These are phyloP conservation scores for Panaeolus papilionaceus DNA, from an alignment of 768 basidiomycete genomes.

Conservation along the genomic window DNA sequence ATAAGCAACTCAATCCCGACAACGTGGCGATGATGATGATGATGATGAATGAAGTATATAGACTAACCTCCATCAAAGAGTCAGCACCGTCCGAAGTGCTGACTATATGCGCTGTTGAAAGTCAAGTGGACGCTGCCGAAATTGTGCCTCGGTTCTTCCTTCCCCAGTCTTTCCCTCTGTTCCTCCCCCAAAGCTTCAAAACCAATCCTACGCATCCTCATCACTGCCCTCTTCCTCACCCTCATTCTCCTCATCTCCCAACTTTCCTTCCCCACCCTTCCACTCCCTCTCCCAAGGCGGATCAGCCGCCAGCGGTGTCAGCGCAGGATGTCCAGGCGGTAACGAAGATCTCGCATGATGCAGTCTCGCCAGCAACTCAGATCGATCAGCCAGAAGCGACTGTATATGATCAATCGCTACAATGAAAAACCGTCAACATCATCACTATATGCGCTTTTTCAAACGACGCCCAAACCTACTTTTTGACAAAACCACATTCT, in stretches of 20 bases:
- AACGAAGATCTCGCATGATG: slow-evolving; percentile 62
- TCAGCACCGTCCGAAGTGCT: neutral
- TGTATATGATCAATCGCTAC: slow-evolving; percentile 88
- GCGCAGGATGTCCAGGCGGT: slow-evolving; percentile 65
- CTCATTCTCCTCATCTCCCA: slow-evolving; percentile 55
- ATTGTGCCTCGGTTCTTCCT: neutral
- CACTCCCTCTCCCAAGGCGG: slow-evolving; percentile 86
- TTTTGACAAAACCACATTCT: slow-evolving; percentile 87
- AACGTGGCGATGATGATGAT: neutral
- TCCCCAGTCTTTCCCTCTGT: neutral
- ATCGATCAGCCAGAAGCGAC: slow-evolving; percentile 65
- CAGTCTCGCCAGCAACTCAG: slow-evolving; percentile 61
- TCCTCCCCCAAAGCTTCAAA: neutral
- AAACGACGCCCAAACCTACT: slow-evolving; percentile 56
- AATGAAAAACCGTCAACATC: slow-evolving; percentile 16
- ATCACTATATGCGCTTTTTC: slow-evolving; percentile 14
- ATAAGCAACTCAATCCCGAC: neutral
- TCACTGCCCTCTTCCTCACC: slow-evolving; percentile 41
- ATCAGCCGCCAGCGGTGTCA: slow-evolving; percentile 38
- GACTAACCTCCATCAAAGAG: neutral
- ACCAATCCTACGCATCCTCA: slow-evolving; percentile 19
- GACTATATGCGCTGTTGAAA: neutral
- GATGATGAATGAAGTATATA: neutral
- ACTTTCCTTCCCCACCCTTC: slow-evolving; percentile 72
- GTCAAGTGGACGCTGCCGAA: neutral